phyloP scores from a whole-genome alignment of 495 filamentous ascomycete genomes.

The Annulohypoxylon nitens region DNA sequence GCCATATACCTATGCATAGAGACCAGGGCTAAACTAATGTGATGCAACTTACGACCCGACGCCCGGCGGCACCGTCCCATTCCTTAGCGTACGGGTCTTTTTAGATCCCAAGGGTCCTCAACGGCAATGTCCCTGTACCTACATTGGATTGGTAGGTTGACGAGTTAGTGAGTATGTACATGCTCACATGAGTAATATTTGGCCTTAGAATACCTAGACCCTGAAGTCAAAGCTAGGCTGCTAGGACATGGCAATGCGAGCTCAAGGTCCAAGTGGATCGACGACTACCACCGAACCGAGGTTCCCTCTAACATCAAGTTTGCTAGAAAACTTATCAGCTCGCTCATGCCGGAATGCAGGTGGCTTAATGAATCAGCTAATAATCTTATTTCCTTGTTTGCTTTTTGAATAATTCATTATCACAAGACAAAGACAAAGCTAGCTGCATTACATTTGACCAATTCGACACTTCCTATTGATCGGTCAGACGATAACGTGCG shows the following conservation, averaged over 20 bases:
- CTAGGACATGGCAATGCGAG: slow-evolving; percentile 7
- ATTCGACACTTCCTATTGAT: not conserved
- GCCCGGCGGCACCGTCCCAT: slow-evolving; percentile 11
- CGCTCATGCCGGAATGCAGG: slow-evolving; percentile 7
- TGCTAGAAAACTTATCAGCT: slow-evolving; percentile 7
- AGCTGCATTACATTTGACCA: slow-evolving; percentile 1
- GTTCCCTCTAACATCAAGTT: slow-evolving; percentile 9
- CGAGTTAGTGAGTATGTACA: not conserved
- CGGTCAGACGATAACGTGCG: not conserved
- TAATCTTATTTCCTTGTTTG: not conserved
- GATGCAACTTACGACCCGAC: slow-evolving; percentile 25
- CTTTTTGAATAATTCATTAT: not conserved
- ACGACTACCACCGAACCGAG: slow-evolving; percentile 22
- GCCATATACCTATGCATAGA: not conserved
- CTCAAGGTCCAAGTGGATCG: slow-evolving; percentile 25
- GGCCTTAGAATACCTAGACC: not conserved
- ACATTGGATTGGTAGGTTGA: not conserved
- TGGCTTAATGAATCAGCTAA: not conserved
- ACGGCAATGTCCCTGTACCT: not conserved
- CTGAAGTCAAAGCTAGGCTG: slow-evolving; percentile 26
- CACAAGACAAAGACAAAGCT: not conserved
- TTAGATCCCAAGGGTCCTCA: not conserved
- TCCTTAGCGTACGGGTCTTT: slow-evolving; percentile 14
- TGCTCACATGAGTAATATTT: not conserved
- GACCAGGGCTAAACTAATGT: not conserved